These are phyloP conservation scores for Gossypium gossypioides DNA, from an alignment of 441 rosid genomes.

Conservation along the genomic window DNA sequence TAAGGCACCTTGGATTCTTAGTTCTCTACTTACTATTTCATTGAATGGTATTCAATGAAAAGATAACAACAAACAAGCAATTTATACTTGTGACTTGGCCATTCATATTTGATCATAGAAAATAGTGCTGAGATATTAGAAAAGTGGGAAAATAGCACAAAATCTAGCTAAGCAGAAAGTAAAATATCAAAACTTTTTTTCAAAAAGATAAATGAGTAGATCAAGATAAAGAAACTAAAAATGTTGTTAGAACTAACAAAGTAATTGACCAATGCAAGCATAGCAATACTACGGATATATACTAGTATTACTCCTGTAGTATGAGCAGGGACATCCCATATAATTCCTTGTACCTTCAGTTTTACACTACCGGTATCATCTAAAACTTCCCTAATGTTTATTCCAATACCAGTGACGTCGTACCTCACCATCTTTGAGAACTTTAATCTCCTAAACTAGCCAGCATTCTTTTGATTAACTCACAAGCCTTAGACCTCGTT, in stretches of 20 bases:
- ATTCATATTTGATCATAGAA: not conserved
- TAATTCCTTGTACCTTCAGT: constrained; percentile 68
- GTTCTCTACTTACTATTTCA: not conserved
- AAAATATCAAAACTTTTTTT: not conserved
- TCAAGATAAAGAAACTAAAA: not conserved
- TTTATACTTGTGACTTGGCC: not conserved
- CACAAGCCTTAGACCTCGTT: constrained; percentile 69
- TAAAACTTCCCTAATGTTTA: constrained; percentile 81
- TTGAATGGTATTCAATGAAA: not conserved
- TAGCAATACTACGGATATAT: not conserved
- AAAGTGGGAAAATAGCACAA: not conserved
- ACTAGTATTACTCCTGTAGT: constrained; percentile 82
- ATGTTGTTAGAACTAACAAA: not conserved
- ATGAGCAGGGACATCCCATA: constrained; percentile 80
- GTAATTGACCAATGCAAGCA: not conserved
- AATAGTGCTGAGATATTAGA: not conserved
- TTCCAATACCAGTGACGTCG: constrained; percentile 81
- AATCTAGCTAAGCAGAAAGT: not conserved
- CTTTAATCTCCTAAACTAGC: constrained; percentile 82
- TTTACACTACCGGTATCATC: constrained; percentile 50
- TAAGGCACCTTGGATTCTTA: not conserved
- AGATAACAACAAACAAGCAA: no score
- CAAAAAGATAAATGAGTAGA: not conserved
- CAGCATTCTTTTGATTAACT: constrained; percentile 61
- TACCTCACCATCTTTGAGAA: constrained; percentile 92